These are phyloP conservation scores for Omphalea diandra DNA, from an alignment of 441 rosid species.

Conservation along the genomic window DNA sequence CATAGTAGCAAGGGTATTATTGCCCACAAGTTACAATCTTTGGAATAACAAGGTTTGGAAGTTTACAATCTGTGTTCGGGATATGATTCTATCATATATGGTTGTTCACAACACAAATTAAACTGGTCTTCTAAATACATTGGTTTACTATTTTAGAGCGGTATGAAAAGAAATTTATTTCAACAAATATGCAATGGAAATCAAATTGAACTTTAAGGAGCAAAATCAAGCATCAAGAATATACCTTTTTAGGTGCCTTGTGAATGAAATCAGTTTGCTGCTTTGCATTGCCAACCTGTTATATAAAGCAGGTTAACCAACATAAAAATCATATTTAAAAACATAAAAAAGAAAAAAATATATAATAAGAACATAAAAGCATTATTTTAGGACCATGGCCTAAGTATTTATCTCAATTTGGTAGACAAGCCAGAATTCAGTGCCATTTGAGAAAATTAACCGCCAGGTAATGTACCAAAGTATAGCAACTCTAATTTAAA, in stretches of 20 bases:
- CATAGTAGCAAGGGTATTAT: no score
- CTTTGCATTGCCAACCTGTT: constrained; percentile 72
- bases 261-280: constrained; percentile 70
- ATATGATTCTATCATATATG: neutral
- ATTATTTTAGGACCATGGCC: neutral
- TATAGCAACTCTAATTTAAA: neutral
- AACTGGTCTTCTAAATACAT: neutral
- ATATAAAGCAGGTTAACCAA: constrained; percentile 14
- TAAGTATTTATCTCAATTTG: neutral
- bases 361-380: neutral
- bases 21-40: neutral
- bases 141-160: neutral
- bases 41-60: neutral
- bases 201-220: neutral
- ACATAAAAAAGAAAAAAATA: no score
- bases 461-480: constrained; percentile 3
- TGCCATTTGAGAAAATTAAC: neutral
- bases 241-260: constrained; percentile 76
- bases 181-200: neutral
- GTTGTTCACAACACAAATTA: neutral
- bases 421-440: neutral
- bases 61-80: neutral
- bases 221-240: constrained; percentile 17
- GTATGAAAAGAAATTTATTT: neutral
- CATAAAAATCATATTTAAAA: neutral